Evolutionary conservation across 1,284 basidiomycete species (phyloP), one percentile per base, ranked within the genome.

Genomic region (Exsudoporus floridanus): DNA sequence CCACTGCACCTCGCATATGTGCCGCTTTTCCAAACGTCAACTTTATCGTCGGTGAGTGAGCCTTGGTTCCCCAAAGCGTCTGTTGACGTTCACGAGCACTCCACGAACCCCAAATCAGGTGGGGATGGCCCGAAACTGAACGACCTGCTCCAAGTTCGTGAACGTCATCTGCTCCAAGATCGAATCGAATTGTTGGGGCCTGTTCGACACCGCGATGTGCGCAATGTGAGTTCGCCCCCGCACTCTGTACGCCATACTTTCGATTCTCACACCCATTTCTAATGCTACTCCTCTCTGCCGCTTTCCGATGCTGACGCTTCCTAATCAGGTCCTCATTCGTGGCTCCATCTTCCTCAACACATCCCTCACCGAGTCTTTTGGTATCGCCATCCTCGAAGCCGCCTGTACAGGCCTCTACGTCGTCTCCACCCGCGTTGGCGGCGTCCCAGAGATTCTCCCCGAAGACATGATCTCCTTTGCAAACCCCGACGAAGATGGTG

Each of bases 121-220:
- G 96, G 97, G 0, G 91, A 95, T 61, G 97, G 97, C 0, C 96
- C 97, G 0, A 98, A 98, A 68, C 81, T 96, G 62, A 90, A 97
- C 35, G 94, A 98, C 60, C 74, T 99, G 4, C 83, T 98, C 28
- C 97, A 98, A 74, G 97, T 97, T 88, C 81, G 94, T 8, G 97
- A 99, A 72, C 92, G 90, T 54, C 75, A 93, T 66, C 76, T 87
- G 28, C 78, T 99, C 0, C 92, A 97, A 70, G 94, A 98, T 63
- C 84, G 92, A 4, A 93, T 99, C 31, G 84, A 91, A 60, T 78
- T 99, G 0, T 79, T 98, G 0, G 97, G 97, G 0, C 76, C 87
- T 2, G 82, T 99, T 5, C 77, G 80, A 10, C 92, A 90, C 52
- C 82, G 82, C 25, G 88, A 96, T 52, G 97, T 98, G 18, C 81